Percentiles rank a stretch among this genome's conserved stretches.
Conservation (phyloP, 2,329 filamentous ascomycete species). For the Xylariaceae sp. region DNA sequence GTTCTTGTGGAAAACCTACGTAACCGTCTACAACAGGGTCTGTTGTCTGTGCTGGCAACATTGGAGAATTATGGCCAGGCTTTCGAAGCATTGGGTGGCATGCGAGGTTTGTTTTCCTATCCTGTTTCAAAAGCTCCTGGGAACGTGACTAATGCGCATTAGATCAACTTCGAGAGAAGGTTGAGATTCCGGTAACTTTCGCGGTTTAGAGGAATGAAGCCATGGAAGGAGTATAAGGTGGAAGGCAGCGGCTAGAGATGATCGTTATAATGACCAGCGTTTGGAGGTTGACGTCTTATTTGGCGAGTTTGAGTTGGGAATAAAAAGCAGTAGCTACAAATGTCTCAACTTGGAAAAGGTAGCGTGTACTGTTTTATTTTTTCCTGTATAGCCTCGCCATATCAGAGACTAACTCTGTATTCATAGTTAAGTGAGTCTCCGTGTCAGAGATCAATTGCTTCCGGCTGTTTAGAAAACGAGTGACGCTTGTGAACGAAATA, state of each 20-base stretch:
- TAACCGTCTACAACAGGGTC: conserved; percentile 37
- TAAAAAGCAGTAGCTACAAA: neutral
- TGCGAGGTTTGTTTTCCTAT: conserved; percentile 36
- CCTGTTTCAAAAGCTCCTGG: neutral
- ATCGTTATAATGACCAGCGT: neutral
- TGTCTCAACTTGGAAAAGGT: neutral
- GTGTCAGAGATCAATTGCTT: neutral
- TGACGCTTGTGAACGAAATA: neutral
- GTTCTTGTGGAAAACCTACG: conserved; percentile 35
- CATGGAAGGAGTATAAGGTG: neutral
- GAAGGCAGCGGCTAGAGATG: neutral
- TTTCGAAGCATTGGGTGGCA: conserved; percentile 42
- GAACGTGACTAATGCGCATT: conserved; percentile 11
- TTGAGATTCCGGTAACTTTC: conserved; percentile 26
- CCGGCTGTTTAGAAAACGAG: neutral
- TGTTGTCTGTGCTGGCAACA: conserved; percentile 38
- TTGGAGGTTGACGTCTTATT: neutral
- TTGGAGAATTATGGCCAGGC: conserved; percentile 41
- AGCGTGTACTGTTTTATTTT: neutral
- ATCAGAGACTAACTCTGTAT: neutral
- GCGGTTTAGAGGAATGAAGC: neutral
- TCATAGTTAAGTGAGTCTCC: neutral
- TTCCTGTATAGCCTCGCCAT: neutral
- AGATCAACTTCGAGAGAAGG: conserved; percentile 33
- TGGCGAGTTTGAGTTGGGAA: neutral